Percentiles rank a stretch among this genome's conserved stretches.
phyloP scores from a whole-genome alignment of 2,329 filamentous ascomycete species.

The Pseudogymnoascus sp. region DNA sequence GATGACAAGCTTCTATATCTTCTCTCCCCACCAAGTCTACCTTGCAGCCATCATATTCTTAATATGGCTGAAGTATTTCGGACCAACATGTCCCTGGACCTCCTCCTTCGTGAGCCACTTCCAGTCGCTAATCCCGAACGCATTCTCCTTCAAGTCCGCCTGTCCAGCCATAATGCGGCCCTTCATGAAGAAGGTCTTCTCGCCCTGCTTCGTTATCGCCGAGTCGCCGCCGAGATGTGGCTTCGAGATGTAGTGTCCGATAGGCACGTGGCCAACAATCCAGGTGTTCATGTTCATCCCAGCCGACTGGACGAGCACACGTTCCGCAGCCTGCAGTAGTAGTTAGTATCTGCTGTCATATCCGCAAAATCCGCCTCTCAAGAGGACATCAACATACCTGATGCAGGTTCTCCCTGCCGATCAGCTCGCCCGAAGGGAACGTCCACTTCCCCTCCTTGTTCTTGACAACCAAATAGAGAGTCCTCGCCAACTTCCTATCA shows the following conservation, averaged over 20 bases:
- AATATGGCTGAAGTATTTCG: slow-evolving; percentile 64
- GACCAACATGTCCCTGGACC: slow-evolving; percentile 56
- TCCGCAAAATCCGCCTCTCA: background rate
- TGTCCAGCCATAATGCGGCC: slow-evolving; percentile 96
- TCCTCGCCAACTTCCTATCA: slow-evolving; percentile 70
- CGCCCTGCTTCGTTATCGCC: slow-evolving; percentile 42
- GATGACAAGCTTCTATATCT: slow-evolving; percentile 10
- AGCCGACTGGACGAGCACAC: slow-evolving; percentile 66
- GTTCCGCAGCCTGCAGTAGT: slow-evolving; percentile 63
- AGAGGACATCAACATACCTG: slow-evolving; percentile 50
- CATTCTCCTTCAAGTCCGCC: slow-evolving; percentile 65
- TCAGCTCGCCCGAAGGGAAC: slow-evolving; percentile 67
- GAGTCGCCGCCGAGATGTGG: slow-evolving; percentile 38
- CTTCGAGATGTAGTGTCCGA: slow-evolving; percentile 65
- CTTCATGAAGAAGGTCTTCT: slow-evolving; percentile 95
- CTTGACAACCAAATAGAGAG: slow-evolving; percentile 81
- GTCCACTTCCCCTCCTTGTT: slow-evolving; percentile 63
- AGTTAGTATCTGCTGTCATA: background rate
- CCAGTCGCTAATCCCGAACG: slow-evolving; percentile 69
- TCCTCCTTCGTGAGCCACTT: slow-evolving; percentile 91
- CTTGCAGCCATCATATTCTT: slow-evolving; percentile 77
- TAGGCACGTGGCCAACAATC: slow-evolving; percentile 84
- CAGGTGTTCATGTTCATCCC: slow-evolving; percentile 98
- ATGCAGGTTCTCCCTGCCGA: slow-evolving; percentile 67
- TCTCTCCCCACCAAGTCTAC: slow-evolving; percentile 34